A percentile compares a stretch with the other conserved stretches of the same genome.
Conservation (phyloP, 305 asterid species). For the Ilex paraguariensis region DNA sequence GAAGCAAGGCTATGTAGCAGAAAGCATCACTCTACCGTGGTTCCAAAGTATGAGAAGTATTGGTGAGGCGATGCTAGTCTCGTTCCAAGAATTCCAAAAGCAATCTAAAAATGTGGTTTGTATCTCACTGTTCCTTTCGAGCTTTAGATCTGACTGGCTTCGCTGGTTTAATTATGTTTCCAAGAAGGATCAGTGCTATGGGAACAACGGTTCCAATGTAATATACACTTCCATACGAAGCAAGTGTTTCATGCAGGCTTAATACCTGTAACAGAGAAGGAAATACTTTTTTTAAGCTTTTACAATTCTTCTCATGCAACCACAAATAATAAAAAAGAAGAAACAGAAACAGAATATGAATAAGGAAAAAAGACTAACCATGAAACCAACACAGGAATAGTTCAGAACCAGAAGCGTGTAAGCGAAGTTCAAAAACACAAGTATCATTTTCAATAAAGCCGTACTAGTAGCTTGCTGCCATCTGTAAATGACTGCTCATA, state of each 20-base stretch:
- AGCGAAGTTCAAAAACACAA: constrained; percentile 48
- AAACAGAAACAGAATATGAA: neutral
- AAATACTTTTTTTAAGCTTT: neutral
- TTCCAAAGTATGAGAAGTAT: too few species aligned
- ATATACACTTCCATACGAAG: constrained; percentile 79
- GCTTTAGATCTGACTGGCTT: constrained; percentile 61
- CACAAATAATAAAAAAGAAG: neutral
- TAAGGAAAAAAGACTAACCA: constrained; percentile 40
- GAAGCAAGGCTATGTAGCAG: constrained; percentile 20
- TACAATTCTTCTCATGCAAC: neutral
- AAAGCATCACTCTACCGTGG: constrained; percentile 5
- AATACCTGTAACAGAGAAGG: constrained; percentile 48
- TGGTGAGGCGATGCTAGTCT: constrained; percentile 2
- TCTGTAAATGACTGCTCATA: constrained; percentile 62
- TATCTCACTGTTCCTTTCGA: constrained; percentile 62
- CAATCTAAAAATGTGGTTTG: constrained; percentile 14
- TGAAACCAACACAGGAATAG: constrained; percentile 80
- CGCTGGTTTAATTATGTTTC: constrained; percentile 76
- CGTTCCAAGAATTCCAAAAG: constrained; percentile 8
- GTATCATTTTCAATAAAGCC: constrained; percentile 35
- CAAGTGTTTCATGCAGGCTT: constrained; percentile 73
- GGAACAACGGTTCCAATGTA: constrained; percentile 82
- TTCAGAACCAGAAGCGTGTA: constrained; percentile 75
- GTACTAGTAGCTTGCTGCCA: constrained; percentile 78
- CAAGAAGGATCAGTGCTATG: constrained; percentile 50